Base-by-base conservation (phyloP, 345 rosid species). In the Citrus hindsii region DNA sequence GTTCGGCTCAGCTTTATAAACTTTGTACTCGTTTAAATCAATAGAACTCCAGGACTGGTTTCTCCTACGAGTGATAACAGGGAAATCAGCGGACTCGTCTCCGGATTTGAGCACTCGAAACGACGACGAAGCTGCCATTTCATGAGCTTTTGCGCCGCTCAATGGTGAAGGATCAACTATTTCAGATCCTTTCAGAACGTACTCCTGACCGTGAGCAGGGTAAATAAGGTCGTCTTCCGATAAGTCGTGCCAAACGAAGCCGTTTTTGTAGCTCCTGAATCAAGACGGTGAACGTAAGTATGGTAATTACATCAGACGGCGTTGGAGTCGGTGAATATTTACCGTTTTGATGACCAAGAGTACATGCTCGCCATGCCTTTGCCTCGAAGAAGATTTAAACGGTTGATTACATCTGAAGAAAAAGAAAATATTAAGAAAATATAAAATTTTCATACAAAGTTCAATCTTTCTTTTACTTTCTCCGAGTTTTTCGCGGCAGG, bases 311-410 rank as follows among this genome's bases (percentile, higher is more conserved):
- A 81, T 77, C 48, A 2, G 63, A 84, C 67, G 75, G 78, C 35
- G 28, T 18, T 18, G 76, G 18, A 64, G 18, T 7, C 51, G 0
- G 33, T 33, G 28, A 37, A 18, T 13, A 33, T n/a, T 69, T 84
- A 93, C 99, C 99, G 65, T 95, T 95, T 94, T 4, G 94, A 89
- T 25, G 99, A 95, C 99, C 99, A 95, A 16, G 98, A 93, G 84
- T 94, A 94, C 85, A 89, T 86, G 74, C 76, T 79, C 3, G 99
- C 98, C 92, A 95, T 92, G 87, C 91, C 94, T 79, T 92, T 85
- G 66, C 99, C 99, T 73, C 99, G 90, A 21, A 95, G 92, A 27
- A 89, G 80, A 84, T 92, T 90, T 79, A 95, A 82, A 62, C 97
- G 94, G 74, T 82, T 82, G 78, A 91, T 90, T 35, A 95, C 98